These are phyloP conservation scores for Cercospora nicotianae DNA, from an alignment of 2,329 filamentous ascomycete species.

Conservation along the genomic window DNA sequence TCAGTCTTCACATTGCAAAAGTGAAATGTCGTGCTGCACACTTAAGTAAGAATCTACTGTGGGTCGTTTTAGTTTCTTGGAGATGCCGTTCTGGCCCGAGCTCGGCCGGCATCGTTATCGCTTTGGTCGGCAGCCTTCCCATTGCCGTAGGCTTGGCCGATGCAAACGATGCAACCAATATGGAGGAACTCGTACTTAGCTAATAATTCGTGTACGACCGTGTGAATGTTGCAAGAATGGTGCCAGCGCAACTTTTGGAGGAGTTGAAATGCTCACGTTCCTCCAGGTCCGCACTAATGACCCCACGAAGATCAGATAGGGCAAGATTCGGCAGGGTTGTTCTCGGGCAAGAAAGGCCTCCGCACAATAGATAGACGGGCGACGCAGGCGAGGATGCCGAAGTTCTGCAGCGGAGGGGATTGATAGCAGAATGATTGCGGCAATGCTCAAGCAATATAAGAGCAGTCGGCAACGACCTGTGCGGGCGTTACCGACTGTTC, in stretches of 20 bases:
- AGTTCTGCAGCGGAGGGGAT: background rate
- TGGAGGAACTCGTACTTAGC: background rate
- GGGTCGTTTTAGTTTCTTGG: conserved; percentile 6
- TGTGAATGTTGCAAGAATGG: background rate
- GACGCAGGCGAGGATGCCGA: conserved; percentile 2
- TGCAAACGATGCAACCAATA: background rate
- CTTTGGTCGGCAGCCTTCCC: conserved; percentile 4
- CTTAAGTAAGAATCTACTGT: conserved; percentile 1
- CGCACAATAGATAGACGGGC: background rate
- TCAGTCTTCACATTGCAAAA: background rate
- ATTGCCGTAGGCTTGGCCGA: conserved; percentile 2
- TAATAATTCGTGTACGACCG: background rate
- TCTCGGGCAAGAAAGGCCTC: conserved; percentile 2
- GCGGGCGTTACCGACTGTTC: background rate
- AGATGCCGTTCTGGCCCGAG: background rate
- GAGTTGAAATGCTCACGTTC: background rate
- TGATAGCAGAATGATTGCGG: background rate
- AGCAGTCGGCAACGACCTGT: background rate
- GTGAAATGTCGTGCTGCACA: background rate
- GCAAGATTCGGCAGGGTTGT: background rate
- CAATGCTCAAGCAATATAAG: conserved; percentile 1
- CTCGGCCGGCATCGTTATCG: conserved; percentile 1
- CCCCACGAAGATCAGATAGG: conserved; percentile 3
- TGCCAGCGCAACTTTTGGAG: background rate
- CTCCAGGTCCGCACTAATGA: background rate